Evolutionary conservation across 768 basidiomycete species (phyloP).

Genomic region (Lactarius psammicola): DNA sequence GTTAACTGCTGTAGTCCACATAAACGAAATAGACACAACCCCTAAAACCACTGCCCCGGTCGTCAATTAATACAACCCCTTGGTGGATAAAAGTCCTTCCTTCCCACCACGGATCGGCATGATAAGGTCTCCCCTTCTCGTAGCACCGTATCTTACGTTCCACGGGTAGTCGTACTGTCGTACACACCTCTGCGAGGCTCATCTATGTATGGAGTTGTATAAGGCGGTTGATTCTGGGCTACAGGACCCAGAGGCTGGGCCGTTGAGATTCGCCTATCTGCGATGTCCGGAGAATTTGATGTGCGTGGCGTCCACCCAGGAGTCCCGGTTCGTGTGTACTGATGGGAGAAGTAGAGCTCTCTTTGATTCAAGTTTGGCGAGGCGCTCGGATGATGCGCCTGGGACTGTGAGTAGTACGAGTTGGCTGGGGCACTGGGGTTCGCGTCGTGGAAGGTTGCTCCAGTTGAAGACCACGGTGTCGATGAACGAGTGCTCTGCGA

Average conservation of each 20-base stretch:
- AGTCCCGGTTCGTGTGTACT: slow-evolving; percentile 9
- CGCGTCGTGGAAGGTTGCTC: slow-evolving; percentile 3
- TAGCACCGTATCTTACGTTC: neutral
- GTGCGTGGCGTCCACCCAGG: slow-evolving; percentile 17
- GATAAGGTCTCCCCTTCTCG: neutral
- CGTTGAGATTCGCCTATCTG: slow-evolving; percentile 15
- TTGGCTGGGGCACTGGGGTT: neutral
- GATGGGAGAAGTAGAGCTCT: slow-evolving; percentile 18
- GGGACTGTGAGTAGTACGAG: slow-evolving; percentile 15
- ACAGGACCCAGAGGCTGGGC: slow-evolving; percentile 14
- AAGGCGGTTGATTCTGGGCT: slow-evolving; percentile 11
- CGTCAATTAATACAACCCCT: neutral
- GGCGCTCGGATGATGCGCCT: slow-evolving; percentile 6
- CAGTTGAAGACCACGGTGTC: slow-evolving; percentile 7
- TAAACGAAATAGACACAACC: slow-evolving; percentile 2
- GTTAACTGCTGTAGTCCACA: slow-evolving; percentile 3
- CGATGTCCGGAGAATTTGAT: slow-evolving; percentile 10
- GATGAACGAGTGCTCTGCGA: slow-evolving; percentile 8
- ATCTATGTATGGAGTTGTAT: slow-evolving; percentile 13
- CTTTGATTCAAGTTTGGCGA: slow-evolving; percentile 10
- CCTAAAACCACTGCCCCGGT: slow-evolving; percentile 2
- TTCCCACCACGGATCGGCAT: neutral
- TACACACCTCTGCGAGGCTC: slow-evolving; percentile 15
- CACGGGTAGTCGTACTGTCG: neutral
- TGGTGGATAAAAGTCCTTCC: neutral